Evolutionary conservation across 805 yeast genomes (phyloP), one percentile per base, ranked within the genome.

Genomic region (Ogataea methylovora): DNA sequence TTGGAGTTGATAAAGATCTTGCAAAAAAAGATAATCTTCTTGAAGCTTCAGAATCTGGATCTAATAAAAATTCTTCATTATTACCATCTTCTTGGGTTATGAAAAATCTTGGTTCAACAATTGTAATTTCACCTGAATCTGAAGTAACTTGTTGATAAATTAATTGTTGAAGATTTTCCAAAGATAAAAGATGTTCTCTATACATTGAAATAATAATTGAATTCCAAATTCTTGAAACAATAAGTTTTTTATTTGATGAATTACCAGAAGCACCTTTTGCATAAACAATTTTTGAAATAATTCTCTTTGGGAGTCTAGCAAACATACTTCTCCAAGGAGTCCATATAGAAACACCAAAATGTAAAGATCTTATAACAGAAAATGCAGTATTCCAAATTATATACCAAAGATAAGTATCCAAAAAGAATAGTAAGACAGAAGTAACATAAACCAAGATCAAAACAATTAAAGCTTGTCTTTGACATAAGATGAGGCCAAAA

Each of bases 311-410:
- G 20, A 86, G 58, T 32, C 87, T 63, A 4, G 85, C 71, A 51
- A 80, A 84, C 21, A 81, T 73, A 46, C 83, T 84, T 52, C 84
- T 73, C 94, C 94, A 84, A 0, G 95, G 95, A 2, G 92, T 82
- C 81, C 90, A 79, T 9, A 84, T 76, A 0, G 94, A 83, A 5
- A 83, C 78, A 1, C 95, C 95, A 40, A 79, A 66, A 27, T 79
- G 75, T 37, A 55, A 48, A 5, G 32, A 80, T 5, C 84, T 62
- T 35, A 78, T 67, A 5, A 84, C 79, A 0, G 94, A 84, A 37
- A 82, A 79, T 0, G 73, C 49, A 0, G 92, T 79, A 48, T 79
- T 84, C 74, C 90, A 81, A 26, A 84, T 67, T 37, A 84, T 84
- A 46, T 83, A 84, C 95, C 95, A 84, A 13, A 84, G 60, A 46